Evolutionary conservation across 805 yeast species (phyloP), one percentile per base, ranked within the genome.

Genomic region (Saccharomycopsis sp.): DNA sequence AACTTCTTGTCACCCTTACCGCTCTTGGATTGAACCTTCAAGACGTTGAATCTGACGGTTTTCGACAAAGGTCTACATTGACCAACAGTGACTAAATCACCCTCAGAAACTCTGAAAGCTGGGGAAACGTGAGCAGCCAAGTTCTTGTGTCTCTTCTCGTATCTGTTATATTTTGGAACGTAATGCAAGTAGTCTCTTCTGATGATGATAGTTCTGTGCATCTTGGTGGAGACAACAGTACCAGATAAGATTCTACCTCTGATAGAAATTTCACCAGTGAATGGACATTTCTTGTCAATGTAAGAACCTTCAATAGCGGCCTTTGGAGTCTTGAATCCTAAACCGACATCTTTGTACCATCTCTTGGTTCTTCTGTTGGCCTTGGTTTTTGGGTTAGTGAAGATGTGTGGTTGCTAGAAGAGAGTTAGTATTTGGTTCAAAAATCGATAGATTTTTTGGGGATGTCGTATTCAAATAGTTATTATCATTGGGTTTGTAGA

Each of bases 81-180:
- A 78, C 99, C 99, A 79, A 94, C 97, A 72, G 97, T 92, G 74
- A 94, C 99, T 69, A 87, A 83, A 77, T 94, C 99, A 86, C 99
- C 99, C 78, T 92, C 98, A 78, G 82, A 82, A 72, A 93, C 97
- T 84, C 99, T 96, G 98, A 94, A 94, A 80, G 98, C 98, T 82
- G 99, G 99, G 69, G 98, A 93, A 74, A 94, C 89, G 84, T 94
- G 99, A 73, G 97, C 99, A 78, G 99, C 96, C 67, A 94, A 85
- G 87, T 94, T 94, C 94, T 94, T 94, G 89, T 94, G 99, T 85
- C 99, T 91, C 89, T 94, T 94, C 85, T 94, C 99, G 89, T 91
- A 94, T 89, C 99, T 92, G 96, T 93, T 94, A 85, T 94, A 94
- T 87, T 94, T 94, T 81, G 98, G 96, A 79, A 94, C 89, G 84